Evolutionary conservation across 805 yeast genomes (phyloP).

Genomic region (Huiozyma naganishii): DNA sequence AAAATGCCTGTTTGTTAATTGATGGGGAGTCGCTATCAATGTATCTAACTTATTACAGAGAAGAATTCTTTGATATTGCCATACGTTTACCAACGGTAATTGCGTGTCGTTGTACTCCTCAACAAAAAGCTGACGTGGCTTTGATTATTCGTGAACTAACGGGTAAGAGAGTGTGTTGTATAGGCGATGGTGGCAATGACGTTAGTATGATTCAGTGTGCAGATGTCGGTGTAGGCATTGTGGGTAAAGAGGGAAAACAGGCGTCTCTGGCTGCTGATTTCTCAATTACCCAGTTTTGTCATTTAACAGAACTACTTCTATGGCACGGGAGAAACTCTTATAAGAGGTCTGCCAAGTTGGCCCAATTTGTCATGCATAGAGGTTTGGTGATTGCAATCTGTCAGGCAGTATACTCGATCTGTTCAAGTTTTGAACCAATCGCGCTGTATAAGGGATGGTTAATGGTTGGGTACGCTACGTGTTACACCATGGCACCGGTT

Average conservation of each 20-base stretch:
- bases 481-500: conserved; percentile 97
- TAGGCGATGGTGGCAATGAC: conserved; percentile 99
- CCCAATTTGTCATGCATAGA: conserved; percentile 94
- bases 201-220: conserved; percentile 99
- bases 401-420: conserved; percentile 84
- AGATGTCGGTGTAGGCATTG: conserved; percentile 97
- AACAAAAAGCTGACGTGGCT: conserved; percentile 96
- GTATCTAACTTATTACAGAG: conserved; percentile 49
- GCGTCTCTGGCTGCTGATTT: conserved; percentile 97
- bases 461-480: conserved; percentile 97
- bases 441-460: conserved; percentile 94
- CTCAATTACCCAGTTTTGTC: conserved; percentile 84
- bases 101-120: conserved; percentile 98
- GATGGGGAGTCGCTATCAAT: conserved; percentile 87
- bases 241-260: conserved; percentile 96
- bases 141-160: conserved; percentile 64
- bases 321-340: conserved; percentile 99
- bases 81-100: conserved; percentile 84
- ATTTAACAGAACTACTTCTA: conserved; percentile 69
- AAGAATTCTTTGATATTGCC: conserved; percentile 70
- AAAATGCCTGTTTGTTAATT: conserved; percentile 56
- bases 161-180: conserved; percentile 87
- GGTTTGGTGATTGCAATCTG: conserved; percentile 90
- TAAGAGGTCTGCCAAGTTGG: conserved; percentile 86
- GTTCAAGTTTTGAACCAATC: conserved; percentile 83